These are phyloP conservation scores for Coriolopsis trogii DNA, from an alignment of 1,284 basidiomycete species.

Conservation along the genomic window DNA sequence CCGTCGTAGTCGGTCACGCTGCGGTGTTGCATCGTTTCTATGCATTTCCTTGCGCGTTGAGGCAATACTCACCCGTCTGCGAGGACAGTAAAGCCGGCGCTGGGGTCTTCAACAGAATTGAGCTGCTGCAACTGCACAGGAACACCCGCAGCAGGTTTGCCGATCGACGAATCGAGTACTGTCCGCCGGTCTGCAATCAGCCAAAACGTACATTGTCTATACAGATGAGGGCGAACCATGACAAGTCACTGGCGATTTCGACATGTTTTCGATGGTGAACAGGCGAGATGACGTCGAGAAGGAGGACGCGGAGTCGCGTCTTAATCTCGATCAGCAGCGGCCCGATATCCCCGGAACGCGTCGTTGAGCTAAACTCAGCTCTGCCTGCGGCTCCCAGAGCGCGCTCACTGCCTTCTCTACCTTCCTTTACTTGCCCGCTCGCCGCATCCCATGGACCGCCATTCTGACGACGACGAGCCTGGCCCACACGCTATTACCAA, in stretches of 20 bases:
- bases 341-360: slow-evolving; percentile 16
- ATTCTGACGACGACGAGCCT: slow-evolving; percentile 15
- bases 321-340: slow-evolving; percentile 10
- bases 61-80: slow-evolving; percentile 57
- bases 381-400: background rate
- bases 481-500: background rate
- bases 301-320: slow-evolving; percentile 1
- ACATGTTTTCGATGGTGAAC: slow-evolving; percentile 41
- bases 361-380: slow-evolving; percentile 7
- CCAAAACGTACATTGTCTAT: too few relatives aligned
- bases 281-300: background rate
- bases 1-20: slow-evolving; percentile 85
- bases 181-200: too few relatives aligned
- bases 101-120: slow-evolving; percentile 29
- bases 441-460: slow-evolving; percentile 16
- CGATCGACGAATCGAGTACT: slow-evolving; percentile 87
- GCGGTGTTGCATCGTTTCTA: background rate
- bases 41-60: background rate
- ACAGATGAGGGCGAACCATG: slow-evolving; percentile 71
- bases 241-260: slow-evolving; percentile 86
- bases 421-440: slow-evolving; percentile 1
- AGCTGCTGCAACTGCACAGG: slow-evolving; percentile 60
- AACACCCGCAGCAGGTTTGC: slow-evolving; percentile 78
- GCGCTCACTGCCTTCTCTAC: slow-evolving; percentile 7
- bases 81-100: slow-evolving; percentile 52